Base-by-base conservation (phyloP, 2,329 filamentous ascomycete species). In the Celoporthe dispersa region DNA sequence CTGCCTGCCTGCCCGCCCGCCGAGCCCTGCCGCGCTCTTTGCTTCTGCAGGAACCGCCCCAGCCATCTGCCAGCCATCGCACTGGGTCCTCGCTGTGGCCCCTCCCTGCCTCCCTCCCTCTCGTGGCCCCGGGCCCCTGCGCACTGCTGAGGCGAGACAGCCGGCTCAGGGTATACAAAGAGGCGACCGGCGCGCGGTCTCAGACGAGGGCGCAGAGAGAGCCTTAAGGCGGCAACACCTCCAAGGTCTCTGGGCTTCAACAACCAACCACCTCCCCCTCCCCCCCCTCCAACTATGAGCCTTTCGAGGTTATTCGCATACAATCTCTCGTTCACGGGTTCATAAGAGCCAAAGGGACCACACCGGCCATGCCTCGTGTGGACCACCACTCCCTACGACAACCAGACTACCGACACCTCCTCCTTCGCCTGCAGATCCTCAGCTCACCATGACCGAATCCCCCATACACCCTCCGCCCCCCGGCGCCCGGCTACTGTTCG, bases 391-490 rank as follows among this genome's bases (percentile, higher is more conserved):
- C 44, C 48, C 11, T 59, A 65, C 65, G 61, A 31, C 69, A 63
- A 53, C 71, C 53, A 68, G 37, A 71, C 57, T 64, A 68, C 39
- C 61, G 64, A 68, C 35, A 41, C n/a, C 51, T 19, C 67, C 44
- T 19, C 33, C 35, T 66, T 37, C 48, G n/a, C 68, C 53, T 25
- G 33, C 37, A 65, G 25, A 61, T 22, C 16, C 39, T 51, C 39
- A 39, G 9, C 44, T 48, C 67, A 76, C 55, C 70, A 83, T 82
- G 80, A 77, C 76, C 75, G 81, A 84, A 72, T 76, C 74, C 68
- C 76, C 75, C 65, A 70, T 75, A 71, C 73, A 78, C 61, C 77
- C 44, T n/a, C 44, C 79, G 67, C 79, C 78, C 74, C 77, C 79
- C 51, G 76, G 75, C 68, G 80, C 77, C 70, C 79, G 80, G 65